Conservation (phyloP, 2,329 filamentous ascomycete species). For the Didymella segeticola region DNA sequence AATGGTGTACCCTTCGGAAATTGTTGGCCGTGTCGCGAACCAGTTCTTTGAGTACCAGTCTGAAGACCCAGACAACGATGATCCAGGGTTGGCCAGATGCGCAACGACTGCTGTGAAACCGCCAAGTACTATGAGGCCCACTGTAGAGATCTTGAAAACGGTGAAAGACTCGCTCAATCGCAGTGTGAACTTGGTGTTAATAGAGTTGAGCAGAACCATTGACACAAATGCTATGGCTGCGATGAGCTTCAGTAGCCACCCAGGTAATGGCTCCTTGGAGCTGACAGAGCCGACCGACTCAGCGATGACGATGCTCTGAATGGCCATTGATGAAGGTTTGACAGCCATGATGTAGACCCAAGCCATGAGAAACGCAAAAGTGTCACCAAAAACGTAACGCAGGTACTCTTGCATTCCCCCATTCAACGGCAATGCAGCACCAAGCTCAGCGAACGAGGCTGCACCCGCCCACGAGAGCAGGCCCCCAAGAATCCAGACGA, state of each 20-base stretch:
- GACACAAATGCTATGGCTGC: constrained; percentile 45
- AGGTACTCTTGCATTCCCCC: constrained; percentile 70
- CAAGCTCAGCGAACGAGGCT: constrained; percentile 67
- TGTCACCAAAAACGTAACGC: constrained; percentile 66
- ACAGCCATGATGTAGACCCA: constrained; percentile 72
- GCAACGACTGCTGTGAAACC: constrained; percentile 41
- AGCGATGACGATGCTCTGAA: constrained; percentile 68
- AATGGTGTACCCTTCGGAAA: constrained; percentile 52
- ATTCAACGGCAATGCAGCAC: constrained; percentile 68
- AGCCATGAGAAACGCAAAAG: constrained; percentile 67
- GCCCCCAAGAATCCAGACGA: constrained; percentile 68
- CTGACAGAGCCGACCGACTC: constrained; percentile 58
- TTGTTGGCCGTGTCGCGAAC: constrained; percentile 61
- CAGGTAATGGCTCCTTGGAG: constrained; percentile 31
- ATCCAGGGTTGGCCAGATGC: constrained; percentile 36
- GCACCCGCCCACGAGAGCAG: constrained; percentile 70
- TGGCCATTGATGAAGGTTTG: constrained; percentile 70
- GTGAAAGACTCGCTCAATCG: constrained; percentile 53
- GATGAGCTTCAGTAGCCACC: constrained; percentile 46
- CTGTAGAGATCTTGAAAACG: constrained; percentile 47
- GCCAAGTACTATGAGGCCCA: constrained; percentile 41
- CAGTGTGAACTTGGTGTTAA: constrained; percentile 51
- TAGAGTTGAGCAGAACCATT: constrained; percentile 54
- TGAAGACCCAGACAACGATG: constrained; percentile 36
- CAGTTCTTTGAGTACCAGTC: constrained; percentile 57